Base-by-base conservation (phyloP, 2,329 filamentous ascomycete genomes). In the Cucurbitaria berberidis region DNA sequence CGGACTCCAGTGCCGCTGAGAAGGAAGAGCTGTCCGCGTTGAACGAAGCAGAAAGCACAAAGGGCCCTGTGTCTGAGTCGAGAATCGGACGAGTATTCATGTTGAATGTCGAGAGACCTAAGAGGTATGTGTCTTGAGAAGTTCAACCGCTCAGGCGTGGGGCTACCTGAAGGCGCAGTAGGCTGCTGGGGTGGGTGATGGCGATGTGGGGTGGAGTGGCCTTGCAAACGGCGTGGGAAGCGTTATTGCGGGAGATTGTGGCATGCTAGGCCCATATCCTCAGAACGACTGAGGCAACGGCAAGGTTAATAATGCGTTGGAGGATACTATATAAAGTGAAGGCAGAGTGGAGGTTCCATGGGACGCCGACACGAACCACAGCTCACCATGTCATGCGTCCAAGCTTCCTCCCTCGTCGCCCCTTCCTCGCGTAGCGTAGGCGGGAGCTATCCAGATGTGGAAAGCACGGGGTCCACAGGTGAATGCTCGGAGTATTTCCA, bases 1-100 rank as follows among this genome's bases (percentile, higher is more conserved):
- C 93, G 10, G 87, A 87, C 69, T 96, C 90, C 8, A 96, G 81
- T 8, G 91, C 95, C 26, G 96, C 89, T 22, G 91, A 85, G 75
- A 98, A 98, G 69, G 89, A 93, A 64, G 86, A 93, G 61, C 85
- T 85, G 73, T 95, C 90, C 67, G 86, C 83, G 71, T 97, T 98
- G 79, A 96, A 96, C 8, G 89, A 86, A 40, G 89, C 86, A 13
- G 91, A 96, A 32, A 97, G 83, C 10, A 92, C 93, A 55, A 87
- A 84, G 4, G 89, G 88, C 48, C 87, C 86, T 38, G 82, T 83
- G 16, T 90, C 86, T 45, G 86, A 86, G 78, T 96, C 91, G 69
- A 98, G 91, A 51, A 90, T 86, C 46, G 89, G 89, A 53, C 93
- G 85, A 38, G 92, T 96, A 74, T 98, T 95, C 95, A 98, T 99